Base-by-base conservation (phyloP, 805 yeast genomes). In the Maudiozyma pseudohumilis region DNA sequence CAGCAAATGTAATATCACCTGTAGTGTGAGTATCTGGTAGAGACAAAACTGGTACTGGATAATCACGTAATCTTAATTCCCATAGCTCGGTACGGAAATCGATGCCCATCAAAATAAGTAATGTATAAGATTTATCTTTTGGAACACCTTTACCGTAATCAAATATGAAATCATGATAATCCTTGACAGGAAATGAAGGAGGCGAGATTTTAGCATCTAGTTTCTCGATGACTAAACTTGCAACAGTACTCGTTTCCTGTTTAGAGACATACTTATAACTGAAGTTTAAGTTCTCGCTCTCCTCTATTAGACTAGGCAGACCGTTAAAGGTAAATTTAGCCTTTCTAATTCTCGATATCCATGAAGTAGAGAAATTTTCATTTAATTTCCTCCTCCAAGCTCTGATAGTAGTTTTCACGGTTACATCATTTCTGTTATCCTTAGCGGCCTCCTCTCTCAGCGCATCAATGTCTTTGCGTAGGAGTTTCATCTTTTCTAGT, bases 1-100 rank as follows among this genome's bases (percentile, higher is more conserved):
- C 87, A 34, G 76, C 76, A 40, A 79, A 61, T 1, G 74, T 74
- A 22, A 77, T 29, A 48, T 77, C 77, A 21, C 75, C 75, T 3
- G 47, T 39, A 11, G 71, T 54, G 9, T 43, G 40, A 7, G 67
- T 50, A 19, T 55, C 50, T 0, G 64, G 60, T 45, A 79, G 73
- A 3, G 73, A 68, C 2, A 77, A 45, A 5, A 78, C 47, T 0
- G 87, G 83, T 2, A 75, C 46, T 2, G 78, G 73, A 50, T 72
- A 77, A 49, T 76, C 81, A 40, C 71, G 62, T 12, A 77, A 48
- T 38, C 63, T 66, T 24, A 73, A 53, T 25, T 66, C 65, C 52
- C 71, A 57, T 7, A 61, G 52, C 16, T 62, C 59, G 26, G 74
- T 69, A 39, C 53, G 61, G 9, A 77, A 48, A n/a, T 63, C 62